Evolutionary conservation across 2,329 filamentous ascomycete species (phyloP).

Genomic region (Cladophialophora chaetospira): DNA sequence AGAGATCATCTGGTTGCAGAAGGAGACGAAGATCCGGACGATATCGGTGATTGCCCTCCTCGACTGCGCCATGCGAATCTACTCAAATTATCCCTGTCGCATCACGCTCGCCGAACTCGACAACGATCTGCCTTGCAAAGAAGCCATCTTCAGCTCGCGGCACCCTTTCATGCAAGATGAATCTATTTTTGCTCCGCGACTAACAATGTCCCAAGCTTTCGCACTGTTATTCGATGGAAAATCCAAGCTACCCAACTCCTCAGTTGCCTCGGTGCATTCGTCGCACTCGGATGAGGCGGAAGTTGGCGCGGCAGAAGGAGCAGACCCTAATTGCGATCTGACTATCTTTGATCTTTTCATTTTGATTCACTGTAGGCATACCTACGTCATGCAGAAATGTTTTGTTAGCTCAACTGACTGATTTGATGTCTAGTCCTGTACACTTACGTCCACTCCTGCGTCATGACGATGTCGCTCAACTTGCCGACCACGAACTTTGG

Average conservation of each 20-base stretch:
- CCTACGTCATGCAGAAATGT: neutral
- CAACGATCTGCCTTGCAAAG: conserved; percentile 48
- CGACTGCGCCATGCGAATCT: conserved; percentile 50
- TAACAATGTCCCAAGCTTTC: conserved; percentile 44
- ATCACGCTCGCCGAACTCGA: conserved; percentile 45
- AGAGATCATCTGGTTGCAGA: conserved; percentile 48
- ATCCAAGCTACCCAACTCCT: conserved; percentile 21
- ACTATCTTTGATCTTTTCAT: conserved; percentile 46
- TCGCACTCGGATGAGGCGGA: conserved; percentile 1
- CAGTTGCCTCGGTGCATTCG: conserved; percentile 5
- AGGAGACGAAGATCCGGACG: conserved; percentile 48
- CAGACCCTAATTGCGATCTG: conserved; percentile 27
- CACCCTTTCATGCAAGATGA: conserved; percentile 47
- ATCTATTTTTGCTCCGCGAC: conserved; percentile 42
- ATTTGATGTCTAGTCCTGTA: conserved; percentile 40
- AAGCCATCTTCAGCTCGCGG: conserved; percentile 42
- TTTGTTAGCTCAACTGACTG: neutral
- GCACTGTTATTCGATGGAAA: conserved; percentile 40
- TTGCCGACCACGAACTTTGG: conserved; percentile 33
- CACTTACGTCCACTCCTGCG: conserved; percentile 44
- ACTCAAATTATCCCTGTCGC: conserved; percentile 48
- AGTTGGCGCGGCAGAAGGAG: conserved; percentile 16
- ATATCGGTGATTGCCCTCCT: conserved; percentile 45
- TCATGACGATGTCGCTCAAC: conserved; percentile 41
- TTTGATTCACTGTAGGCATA: conserved; percentile 44